phyloP scores from a whole-genome alignment of 257 asterid genomes.

The Scutellaria baicalensis region DNA sequence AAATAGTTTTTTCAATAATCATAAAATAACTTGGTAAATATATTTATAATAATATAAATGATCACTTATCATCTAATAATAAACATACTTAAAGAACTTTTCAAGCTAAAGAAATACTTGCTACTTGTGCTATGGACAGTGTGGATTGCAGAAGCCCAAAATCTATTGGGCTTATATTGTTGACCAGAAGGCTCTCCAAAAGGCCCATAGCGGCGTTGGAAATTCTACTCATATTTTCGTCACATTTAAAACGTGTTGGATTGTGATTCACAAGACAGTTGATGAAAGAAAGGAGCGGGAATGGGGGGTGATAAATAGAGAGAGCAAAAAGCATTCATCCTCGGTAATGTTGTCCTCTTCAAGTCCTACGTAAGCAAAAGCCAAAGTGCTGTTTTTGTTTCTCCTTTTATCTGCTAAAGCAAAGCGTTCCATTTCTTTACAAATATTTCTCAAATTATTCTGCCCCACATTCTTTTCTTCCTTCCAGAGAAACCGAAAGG shows the following conservation, averaged over 20 bases:
- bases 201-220: not conserved
- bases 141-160: not conserved
- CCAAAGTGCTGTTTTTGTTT: not conserved
- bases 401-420: not conserved
- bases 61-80: too few species aligned
- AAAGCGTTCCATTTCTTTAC: not conserved
- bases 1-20: too few species aligned
- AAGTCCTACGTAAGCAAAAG: not conserved
- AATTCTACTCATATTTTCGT: too few species aligned
- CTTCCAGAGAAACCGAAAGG: conserved; percentile 46
- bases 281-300: not conserved
- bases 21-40: too few species aligned
- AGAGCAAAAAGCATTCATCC: not conserved
- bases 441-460: not conserved
- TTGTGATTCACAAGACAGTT: not conserved
- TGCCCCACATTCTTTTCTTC: conserved; percentile 65
- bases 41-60: too few species aligned
- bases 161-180: not conserved
- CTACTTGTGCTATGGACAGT: not conserved
- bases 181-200: not conserved
- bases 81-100: too few species aligned
- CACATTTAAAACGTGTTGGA: too few species aligned
- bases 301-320: not conserved
- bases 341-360: not conserved
- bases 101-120: too few species aligned